phyloP scores from a whole-genome alignment of 331 rosid genomes.

The Pyrus hybrid region DNA sequence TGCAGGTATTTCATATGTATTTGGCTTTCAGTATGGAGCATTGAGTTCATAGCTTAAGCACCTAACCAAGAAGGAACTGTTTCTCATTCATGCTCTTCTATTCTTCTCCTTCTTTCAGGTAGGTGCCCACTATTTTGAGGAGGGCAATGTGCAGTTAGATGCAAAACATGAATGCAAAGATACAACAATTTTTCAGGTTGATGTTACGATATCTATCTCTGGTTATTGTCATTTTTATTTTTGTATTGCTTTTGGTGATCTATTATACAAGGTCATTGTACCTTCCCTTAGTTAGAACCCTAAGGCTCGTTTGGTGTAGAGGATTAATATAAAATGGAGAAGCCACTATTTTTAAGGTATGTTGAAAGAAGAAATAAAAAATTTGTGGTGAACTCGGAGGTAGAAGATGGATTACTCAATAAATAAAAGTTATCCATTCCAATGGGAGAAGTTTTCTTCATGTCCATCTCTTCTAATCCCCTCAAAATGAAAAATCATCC shows the following conservation, averaged over 20 bases:
- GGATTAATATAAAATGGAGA: too few relatives aligned
- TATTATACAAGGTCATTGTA: neutral
- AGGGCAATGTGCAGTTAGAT: conserved; percentile 97
- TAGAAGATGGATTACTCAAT: too few relatives aligned
- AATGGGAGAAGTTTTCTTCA: neutral
- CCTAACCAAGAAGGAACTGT: neutral
- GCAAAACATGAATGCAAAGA: conserved; percentile 92
- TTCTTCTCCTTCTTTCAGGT: conserved; percentile 47
- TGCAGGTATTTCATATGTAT: conserved; percentile 53
- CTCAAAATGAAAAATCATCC: too few relatives aligned
- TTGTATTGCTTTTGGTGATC: neutral
- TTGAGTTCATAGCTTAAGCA: neutral
- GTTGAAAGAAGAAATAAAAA: neutral
- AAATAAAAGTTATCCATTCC: too few relatives aligned
- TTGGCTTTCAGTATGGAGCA: neutral
- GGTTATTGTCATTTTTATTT: conserved; percentile 2
- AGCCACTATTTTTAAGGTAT: neutral
- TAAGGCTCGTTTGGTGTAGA: neutral
- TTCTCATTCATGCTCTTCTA: neutral
- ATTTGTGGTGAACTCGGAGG: too few relatives aligned
- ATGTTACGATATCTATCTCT: conserved; percentile 3
- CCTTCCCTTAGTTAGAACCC: neutral
- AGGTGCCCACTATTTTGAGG: conserved; percentile 97
- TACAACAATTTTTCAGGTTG: conserved; percentile 81
- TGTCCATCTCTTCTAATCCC: too few relatives aligned